Evolutionary conservation across 305 asterid species (phyloP).

Genomic region (Fraxinus ornus): DNA sequence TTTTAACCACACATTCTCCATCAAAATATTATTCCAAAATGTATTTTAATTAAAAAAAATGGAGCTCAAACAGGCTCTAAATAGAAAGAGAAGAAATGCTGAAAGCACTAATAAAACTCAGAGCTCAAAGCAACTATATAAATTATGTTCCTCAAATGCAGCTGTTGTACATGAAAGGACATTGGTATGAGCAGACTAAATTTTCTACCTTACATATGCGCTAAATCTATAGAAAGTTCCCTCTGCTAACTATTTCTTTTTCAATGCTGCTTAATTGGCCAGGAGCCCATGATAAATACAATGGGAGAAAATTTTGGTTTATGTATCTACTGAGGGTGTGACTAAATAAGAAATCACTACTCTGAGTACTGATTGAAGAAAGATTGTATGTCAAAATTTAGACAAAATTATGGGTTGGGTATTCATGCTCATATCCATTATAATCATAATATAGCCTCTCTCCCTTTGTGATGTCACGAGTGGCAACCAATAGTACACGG

Average conservation of each 20-base stretch:
- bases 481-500: constrained; percentile 64
- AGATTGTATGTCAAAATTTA: constrained; percentile 27
- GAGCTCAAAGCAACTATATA: constrained; percentile 13
- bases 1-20: background rate
- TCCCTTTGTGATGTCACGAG: constrained; percentile 69
- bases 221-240: constrained; percentile 18
- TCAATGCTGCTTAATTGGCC: constrained; percentile 22
- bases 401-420: constrained; percentile 81
- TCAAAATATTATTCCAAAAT: background rate
- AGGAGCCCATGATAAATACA: constrained; percentile 18
- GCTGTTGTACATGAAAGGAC: constrained; percentile 12
- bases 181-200: background rate
- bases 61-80: background rate
- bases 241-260: constrained; percentile 21
- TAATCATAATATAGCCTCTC: constrained; percentile 89
- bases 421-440: constrained; percentile 80
- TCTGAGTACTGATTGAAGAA: constrained; percentile 24
- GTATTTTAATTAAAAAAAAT: background rate
- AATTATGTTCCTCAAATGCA: constrained; percentile 19
- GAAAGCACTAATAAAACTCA: background rate
- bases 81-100: background rate
- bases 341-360: constrained; percentile 26
- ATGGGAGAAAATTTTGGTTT: constrained; percentile 17
- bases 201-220: constrained; percentile 20
- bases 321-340: constrained; percentile 26